Base-by-base conservation (phyloP, 768 basidiomycete species). In the Kwoniella mangroviensis region DNA sequence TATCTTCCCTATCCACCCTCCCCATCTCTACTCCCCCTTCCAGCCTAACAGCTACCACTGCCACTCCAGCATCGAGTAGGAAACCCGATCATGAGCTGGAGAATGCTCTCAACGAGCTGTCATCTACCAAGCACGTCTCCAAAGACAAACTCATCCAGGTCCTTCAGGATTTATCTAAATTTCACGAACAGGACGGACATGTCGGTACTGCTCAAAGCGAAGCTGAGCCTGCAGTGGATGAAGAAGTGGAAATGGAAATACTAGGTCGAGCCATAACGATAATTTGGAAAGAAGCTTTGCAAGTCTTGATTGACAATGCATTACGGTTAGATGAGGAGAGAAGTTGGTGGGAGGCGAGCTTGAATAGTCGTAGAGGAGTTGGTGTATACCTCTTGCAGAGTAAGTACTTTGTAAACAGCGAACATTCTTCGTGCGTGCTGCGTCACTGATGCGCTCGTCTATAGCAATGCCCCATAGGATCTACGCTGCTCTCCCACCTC, bases 341-440 rank as follows among this genome's bases (percentile, higher is more conserved):
- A 21, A 88, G 91, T 55, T 97, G 91, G 91, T 98, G 94, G 94
- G 86, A 87, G 17, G 87, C 88, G 34, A 81, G 91, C 52, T 89
- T 90, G 71, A 86, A 88, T 41, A 92, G 91, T 3, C 78, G 85
- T 28, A 73, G 83, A 62, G 86, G 85, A 21, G 86, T 90, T 11
- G 86, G 86, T 3, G 84, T 87, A 77, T 93, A 91, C 82, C 85
- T 95, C 28, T 71, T 95, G 1, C 91, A 94, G 85, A 92, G 93
- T 95, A 77, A 75, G 90, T 85, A 43, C 45, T 19, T 2, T 60
- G 4, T 58, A 3, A 55, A 17, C 19, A 55, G 4, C 22, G 12
- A 26, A 77, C 58, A 52, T 19, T 53, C 41, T 28, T 40, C 45
- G 45, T 49, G 43, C 11, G 19, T 24, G 15, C 12, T 41, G 67